Conservation (phyloP, 371 early-diverging fungal genomes). For the Haplosporangium sp. region DNA sequence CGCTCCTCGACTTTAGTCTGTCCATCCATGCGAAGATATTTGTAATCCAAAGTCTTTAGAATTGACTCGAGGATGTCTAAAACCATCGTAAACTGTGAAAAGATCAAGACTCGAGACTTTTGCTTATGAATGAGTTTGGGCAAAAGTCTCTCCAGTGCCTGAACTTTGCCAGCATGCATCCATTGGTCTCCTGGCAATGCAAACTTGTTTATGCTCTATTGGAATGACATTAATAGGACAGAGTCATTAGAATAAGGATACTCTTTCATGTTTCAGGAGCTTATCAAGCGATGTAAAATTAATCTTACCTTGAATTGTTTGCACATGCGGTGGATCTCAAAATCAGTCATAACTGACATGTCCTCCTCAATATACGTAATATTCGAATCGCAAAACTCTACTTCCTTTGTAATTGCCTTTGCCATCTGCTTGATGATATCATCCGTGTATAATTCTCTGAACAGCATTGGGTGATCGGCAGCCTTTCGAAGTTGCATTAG, state of each 20-base stretch:
- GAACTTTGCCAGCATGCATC: slow-evolving; percentile 86
- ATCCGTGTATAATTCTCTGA: slow-evolving; percentile 74
- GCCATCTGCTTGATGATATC: slow-evolving; percentile 73
- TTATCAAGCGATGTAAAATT: neutral
- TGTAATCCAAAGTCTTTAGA: slow-evolving; percentile 61
- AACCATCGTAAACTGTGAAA: slow-evolving; percentile 86
- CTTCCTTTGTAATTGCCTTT: slow-evolving; percentile 69
- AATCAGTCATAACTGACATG: slow-evolving; percentile 88
- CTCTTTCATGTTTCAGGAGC: neutral
- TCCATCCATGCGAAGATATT: slow-evolving; percentile 74
- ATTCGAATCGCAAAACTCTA: slow-evolving; percentile 77
- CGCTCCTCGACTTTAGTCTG: slow-evolving; percentile 75
- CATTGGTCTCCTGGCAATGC: slow-evolving; percentile 69
- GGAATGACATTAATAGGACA: neutral
- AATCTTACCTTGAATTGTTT: slow-evolving; percentile 65
- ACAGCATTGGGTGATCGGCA: slow-evolving; percentile 87
- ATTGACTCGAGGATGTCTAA: slow-evolving; percentile 69
- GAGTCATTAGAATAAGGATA: neutral
- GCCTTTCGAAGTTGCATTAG: slow-evolving; percentile 90
- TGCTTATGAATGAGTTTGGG: slow-evolving; percentile 65
- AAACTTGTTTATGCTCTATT: slow-evolving; percentile 63
- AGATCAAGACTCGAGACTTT: slow-evolving; percentile 80
- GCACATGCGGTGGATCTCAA: slow-evolving; percentile 83
- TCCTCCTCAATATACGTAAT: slow-evolving; percentile 86
- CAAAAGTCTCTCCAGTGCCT: slow-evolving; percentile 68